phyloP scores from a whole-genome alignment of 208 protist genomes.

The Trypanosoma mega region DNA sequence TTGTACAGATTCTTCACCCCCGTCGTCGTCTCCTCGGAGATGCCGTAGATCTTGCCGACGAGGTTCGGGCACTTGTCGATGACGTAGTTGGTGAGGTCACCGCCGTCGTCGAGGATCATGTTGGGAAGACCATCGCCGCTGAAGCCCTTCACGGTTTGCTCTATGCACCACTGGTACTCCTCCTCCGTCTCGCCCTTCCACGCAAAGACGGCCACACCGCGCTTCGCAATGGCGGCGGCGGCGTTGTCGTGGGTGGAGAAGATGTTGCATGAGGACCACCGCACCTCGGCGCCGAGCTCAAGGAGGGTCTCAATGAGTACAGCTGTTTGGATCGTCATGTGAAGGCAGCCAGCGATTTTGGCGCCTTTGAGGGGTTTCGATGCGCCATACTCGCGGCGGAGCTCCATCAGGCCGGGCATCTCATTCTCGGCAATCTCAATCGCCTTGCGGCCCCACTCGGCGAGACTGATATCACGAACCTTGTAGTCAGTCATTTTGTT shows the following conservation, averaged over 20 bases:
- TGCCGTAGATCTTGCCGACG: slow-evolving; percentile 93
- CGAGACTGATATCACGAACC: slow-evolving; percentile 96
- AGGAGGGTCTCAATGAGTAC: slow-evolving; percentile 99
- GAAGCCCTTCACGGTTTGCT: slow-evolving; percentile 92
- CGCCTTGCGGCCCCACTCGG: slow-evolving; percentile 97
- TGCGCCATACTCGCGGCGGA: slow-evolving; percentile 87
- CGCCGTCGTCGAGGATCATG: slow-evolving; percentile 99
- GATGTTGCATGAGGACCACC: slow-evolving; percentile 99
- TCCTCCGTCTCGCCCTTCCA: slow-evolving; percentile 99
- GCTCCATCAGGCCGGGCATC: slow-evolving; percentile 99
- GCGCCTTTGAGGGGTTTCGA: slow-evolving; percentile 96
- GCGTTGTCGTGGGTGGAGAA: slow-evolving; percentile 98
- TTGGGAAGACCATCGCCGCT: slow-evolving; percentile 90
- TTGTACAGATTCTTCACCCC: slow-evolving; percentile 99
- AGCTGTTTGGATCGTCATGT: slow-evolving; percentile 99
- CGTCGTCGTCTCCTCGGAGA: slow-evolving; percentile 99
- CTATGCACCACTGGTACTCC: slow-evolving; percentile 99
- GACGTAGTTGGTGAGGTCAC: slow-evolving; percentile 98
- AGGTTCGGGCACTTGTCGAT: slow-evolving; percentile 94
- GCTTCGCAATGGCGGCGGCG: slow-evolving; percentile 84
- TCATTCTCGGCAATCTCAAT: slow-evolving; percentile 98
- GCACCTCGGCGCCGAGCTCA: slow-evolving; percentile 97
- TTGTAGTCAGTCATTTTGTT: slow-evolving; percentile 91
- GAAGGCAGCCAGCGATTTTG: slow-evolving; percentile 98
- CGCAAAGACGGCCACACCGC: slow-evolving; percentile 97